Conservation (phyloP, 257 asterid species). For the Capsicum chinense region DNA sequence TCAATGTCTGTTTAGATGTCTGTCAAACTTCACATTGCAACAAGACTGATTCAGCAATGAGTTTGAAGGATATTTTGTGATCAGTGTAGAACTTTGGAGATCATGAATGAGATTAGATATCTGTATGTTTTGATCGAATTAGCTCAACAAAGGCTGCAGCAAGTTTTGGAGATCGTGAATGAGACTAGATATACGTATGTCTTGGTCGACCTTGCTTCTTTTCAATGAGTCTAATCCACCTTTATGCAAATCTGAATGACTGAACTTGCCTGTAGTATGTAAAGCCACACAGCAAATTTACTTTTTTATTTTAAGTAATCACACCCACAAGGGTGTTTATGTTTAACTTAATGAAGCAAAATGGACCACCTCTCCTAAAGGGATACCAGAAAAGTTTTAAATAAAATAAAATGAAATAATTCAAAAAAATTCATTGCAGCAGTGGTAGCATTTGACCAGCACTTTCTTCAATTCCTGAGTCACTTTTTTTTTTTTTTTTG, state of each 20-base stretch:
- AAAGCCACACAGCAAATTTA: background rate
- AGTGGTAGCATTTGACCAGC: background rate
- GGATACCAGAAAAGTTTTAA: background rate
- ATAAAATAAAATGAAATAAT: background rate
- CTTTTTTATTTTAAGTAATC: background rate
- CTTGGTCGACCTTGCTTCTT: background rate
- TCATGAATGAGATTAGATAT: background rate
- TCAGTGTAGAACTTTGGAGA: background rate
- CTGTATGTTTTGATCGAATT: background rate
- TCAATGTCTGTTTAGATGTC: background rate
- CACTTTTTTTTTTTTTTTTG: background rate
- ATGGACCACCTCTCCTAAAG: background rate
- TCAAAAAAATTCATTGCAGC: background rate
- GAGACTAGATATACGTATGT: background rate
- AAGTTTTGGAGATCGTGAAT: background rate
- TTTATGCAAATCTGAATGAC: slow-evolving; percentile 16
- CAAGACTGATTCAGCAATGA: background rate
- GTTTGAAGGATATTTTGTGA: background rate
- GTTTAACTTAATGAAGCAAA: background rate
- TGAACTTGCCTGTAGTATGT: slow-evolving; percentile 1
- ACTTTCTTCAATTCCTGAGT: background rate
- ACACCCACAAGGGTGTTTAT: slow-evolving; percentile 10
- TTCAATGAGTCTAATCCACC: slow-evolving; percentile 9
- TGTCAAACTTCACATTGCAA: background rate
- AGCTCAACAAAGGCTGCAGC: background rate